A percentile compares a stretch with the other conserved stretches of the same genome.
phyloP scores from a whole-genome alignment of 768 basidiomycete genomes.

The Hygrophorus pudorinus region DNA sequence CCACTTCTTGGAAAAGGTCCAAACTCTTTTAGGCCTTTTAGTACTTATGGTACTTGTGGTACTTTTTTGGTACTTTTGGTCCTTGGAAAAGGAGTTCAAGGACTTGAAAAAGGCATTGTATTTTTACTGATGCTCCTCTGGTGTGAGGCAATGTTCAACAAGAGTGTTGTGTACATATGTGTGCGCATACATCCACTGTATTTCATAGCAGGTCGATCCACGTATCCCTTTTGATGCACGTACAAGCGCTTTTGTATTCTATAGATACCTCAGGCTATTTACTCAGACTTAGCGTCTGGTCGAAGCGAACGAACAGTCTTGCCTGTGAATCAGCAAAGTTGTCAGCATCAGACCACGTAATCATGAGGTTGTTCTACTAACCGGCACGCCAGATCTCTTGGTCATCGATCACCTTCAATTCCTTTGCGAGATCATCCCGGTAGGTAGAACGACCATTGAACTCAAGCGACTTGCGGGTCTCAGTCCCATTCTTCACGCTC shows the following conservation, averaged over 20 bases:
- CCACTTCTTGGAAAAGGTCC: too few species aligned
- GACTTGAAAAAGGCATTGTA: too few species aligned
- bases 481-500: constrained; percentile 89
- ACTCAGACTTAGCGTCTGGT: constrained; percentile 73
- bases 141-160: too few species aligned
- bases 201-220: too few species aligned
- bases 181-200: too few species aligned
- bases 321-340: constrained; percentile 31
- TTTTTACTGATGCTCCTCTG: too few species aligned
- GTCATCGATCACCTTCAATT: constrained; percentile 90
- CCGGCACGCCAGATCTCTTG: constrained; percentile 99
- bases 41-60: too few species aligned
- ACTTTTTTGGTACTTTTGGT: too few species aligned
- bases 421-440: constrained; percentile 84
- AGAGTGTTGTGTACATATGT: too few species aligned
- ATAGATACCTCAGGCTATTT: background rate
- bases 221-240: background rate
- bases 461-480: constrained; percentile 94
- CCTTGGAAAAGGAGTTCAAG: too few species aligned
- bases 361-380: constrained; percentile 16
- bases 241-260: background rate
- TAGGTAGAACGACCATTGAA: constrained; percentile 92
- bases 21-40: too few species aligned
- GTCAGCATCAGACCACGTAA: background rate
- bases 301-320: constrained; percentile 87